phyloP scores from a whole-genome alignment of 352 stramenopile species.

The Pythium biforme region DNA sequence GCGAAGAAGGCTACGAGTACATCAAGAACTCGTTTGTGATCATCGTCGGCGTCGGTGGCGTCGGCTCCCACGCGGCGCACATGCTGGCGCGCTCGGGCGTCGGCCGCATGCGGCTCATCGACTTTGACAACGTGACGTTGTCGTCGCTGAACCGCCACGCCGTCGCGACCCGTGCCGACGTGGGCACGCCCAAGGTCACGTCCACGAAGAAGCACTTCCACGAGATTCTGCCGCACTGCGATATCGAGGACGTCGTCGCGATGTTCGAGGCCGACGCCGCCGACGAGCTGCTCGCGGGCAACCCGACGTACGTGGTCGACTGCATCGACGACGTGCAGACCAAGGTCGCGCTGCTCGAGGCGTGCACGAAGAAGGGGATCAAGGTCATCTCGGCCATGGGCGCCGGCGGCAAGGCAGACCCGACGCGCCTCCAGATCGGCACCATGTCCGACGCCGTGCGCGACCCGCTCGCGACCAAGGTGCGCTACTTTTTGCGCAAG shows the following conservation, averaged over 20 bases:
- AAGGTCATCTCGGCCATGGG: conserved; percentile 89
- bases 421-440: conserved; percentile 96
- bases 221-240: conserved; percentile 73
- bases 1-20: conserved; percentile 87
- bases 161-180: conserved; percentile 94
- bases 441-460: conserved; percentile 92
- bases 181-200: conserved; percentile 93
- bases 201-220: conserved; percentile 83
- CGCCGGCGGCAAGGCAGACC: conserved; percentile 95
- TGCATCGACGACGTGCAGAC: conserved; percentile 99
- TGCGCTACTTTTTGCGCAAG: conserved; percentile 94
- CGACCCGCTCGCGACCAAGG: conserved; percentile 95
- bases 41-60: conserved; percentile 96
- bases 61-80: conserved; percentile 96
- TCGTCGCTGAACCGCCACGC: conserved; percentile 99
- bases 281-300: conserved; percentile 77
- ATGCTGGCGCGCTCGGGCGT: conserved; percentile 97
- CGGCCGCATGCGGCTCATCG: conserved; percentile 93
- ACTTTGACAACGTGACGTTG: conserved; percentile 99
- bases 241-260: conserved; percentile 84
- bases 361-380: conserved; percentile 80
- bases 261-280: conserved; percentile 90
- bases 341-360: conserved; percentile 93
- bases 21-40: conserved; percentile 91
- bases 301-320: conserved; percentile 95